These are phyloP conservation scores for Obelidium mucronatum DNA, from an alignment of 192 early-diverging fungal genomes.

Conservation along the genomic window DNA sequence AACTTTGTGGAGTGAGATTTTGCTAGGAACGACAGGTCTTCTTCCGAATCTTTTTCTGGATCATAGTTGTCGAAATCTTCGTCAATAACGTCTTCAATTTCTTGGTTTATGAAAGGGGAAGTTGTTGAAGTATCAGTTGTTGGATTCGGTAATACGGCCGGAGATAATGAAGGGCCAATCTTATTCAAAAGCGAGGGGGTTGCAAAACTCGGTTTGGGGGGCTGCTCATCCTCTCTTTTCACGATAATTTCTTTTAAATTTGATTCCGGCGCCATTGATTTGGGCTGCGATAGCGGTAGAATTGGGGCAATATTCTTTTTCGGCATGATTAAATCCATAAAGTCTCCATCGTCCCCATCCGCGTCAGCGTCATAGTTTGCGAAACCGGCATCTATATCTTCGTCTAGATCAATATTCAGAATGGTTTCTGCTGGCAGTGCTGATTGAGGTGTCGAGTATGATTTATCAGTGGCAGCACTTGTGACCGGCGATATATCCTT, in stretches of 20 bases:
- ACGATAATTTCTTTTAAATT: no score
- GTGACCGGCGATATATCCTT: background rate
- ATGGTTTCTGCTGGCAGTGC: background rate
- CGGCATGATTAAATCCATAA: slow-evolving; percentile 20
- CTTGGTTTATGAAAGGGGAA: background rate
- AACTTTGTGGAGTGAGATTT: no score
- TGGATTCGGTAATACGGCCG: background rate
- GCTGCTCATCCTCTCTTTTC: no score
- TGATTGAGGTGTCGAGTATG: background rate
- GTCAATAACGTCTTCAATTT: background rate
- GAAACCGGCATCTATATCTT: slow-evolving; percentile 22
- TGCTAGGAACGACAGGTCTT: background rate
- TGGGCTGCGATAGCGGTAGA: background rate
- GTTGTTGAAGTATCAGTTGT: background rate
- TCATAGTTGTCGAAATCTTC: slow-evolving; percentile 16
- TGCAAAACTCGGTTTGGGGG: no score
- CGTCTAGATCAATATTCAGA: slow-evolving; percentile 1
- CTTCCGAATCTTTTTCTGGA: slow-evolving; percentile 6
- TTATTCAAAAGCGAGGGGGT: no score
- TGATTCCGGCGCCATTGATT: background rate
- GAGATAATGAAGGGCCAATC: no score
- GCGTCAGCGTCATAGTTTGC: slow-evolving; percentile 24
- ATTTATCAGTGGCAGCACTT: background rate
- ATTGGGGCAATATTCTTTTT: slow-evolving; percentile 1
- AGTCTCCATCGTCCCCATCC: slow-evolving; percentile 3